Base-by-base conservation (phyloP, 164 flowering plant genomes). In the Tetrastigma voinierianum region DNA sequence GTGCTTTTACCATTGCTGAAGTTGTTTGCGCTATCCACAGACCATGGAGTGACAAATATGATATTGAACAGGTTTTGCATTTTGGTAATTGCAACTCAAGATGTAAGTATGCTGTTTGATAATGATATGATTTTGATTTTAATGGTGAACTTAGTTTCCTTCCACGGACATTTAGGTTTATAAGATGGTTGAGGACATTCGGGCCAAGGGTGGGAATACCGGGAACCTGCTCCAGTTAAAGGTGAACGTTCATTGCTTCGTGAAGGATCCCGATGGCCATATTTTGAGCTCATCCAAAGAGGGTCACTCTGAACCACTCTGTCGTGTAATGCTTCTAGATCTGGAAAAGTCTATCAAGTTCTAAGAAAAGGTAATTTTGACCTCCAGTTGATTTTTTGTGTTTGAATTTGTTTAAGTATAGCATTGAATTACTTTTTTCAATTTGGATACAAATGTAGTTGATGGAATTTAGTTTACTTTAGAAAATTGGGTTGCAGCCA, bases 51-150 rank as follows among this genome's bases (percentile, higher is more conserved):
- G 71, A 84, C 48, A 85, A 83, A 48, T 94, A 91, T 77, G 97
- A 94, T 62, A 91, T 91, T 69, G 97, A 59, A 81, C 86, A 55
- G 97, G 98, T 44, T 94, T 94, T 79, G 98, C 97, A 94, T 84
- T 94, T 94, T 76, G 98, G 98, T 87, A 21, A 94, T 91, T 81
- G 86, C 96, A 65, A 86, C 90, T 67, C 77, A 70, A 71, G 97
- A 94, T 90, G 98, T 94, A 69, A 72, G 89, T 76, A 10, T 45
- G 19, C 13, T 66, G 0, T 24, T 64, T 58, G n/a, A 51, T 17
- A 47, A 60, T n/a, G 15, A 51, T 17, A 16, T 32, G 17, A 57
- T 63, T 12, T 46, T 46, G 21, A 9, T 52, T 11, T 54, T 20
- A 16, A n/a, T 25, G 1, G 13, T 19, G 32, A 48, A 20, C 14